These are phyloP conservation scores for Calonectria fujianensis DNA, from an alignment of 2,329 filamentous ascomycete genomes.

Conservation along the genomic window DNA sequence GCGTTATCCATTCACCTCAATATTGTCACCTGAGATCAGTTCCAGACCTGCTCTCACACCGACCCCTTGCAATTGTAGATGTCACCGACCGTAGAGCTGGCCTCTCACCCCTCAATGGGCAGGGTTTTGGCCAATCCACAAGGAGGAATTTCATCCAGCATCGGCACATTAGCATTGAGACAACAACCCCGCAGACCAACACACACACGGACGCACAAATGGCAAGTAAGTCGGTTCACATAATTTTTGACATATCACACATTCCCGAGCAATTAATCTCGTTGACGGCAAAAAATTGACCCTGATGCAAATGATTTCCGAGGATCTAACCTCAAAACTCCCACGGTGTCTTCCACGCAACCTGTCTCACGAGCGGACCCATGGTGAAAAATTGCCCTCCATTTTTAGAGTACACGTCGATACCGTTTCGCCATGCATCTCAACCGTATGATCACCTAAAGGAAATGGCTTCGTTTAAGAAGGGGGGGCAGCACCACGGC, in stretches of 20 bases:
- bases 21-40: constrained; percentile 3
- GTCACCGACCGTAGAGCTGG: neutral
- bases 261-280: constrained; percentile 57
- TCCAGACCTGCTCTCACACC: constrained; percentile 29
- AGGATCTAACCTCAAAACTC: constrained; percentile 70
- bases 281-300: constrained; percentile 63
- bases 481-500: constrained; percentile 85
- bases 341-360: constrained; percentile 65
- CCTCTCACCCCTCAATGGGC: neutral
- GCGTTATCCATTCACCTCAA: constrained; percentile 12
- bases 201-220: constrained; percentile 35
- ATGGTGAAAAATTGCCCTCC: constrained; percentile 64
- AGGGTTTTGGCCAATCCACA: constrained; percentile 20
- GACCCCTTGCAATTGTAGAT: constrained; percentile 10
- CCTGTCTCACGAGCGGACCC: constrained; percentile 64
- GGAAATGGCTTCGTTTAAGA: constrained; percentile 71
- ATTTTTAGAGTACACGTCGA: constrained; percentile 70
- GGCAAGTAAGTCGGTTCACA: constrained; percentile 48
- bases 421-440: constrained; percentile 65
- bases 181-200: constrained; percentile 6
- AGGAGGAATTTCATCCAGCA: neutral
- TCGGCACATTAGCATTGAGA: neutral
- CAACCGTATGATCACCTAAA: constrained; percentile 65
- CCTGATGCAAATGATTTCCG: constrained; percentile 70
- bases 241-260: constrained; percentile 54